Base-by-base conservation (phyloP, 2,329 filamentous ascomycete genomes). In the Orbilia blumenaviensis region DNA sequence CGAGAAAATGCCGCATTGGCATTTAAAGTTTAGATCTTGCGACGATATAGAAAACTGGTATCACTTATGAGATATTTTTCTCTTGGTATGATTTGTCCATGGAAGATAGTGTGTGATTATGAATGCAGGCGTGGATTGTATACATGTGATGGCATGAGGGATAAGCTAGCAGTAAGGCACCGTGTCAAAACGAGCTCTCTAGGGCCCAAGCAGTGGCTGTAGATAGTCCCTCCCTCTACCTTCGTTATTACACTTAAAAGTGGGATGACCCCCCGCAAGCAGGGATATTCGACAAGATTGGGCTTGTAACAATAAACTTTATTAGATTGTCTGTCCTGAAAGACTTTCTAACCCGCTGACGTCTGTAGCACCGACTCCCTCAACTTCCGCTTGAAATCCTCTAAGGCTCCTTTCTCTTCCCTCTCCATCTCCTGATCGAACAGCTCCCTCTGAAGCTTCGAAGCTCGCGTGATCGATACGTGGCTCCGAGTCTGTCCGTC, bases 371-470 rank as follows among this genome's bases (percentile, higher is more conserved):
- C 67, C 9, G 71, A 52, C 61, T 77, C 66, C 56, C 72, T 78
- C 54, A 78, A 50, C 23, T 63, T 71, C 52, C 41, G 66, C 56
- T 78, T 78, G 29, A 78, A 71, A 25, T 77, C 77, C 12, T 68
- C 67, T 56, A 78, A 60, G n/a, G 62, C 62, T 14, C 63, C 66
- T 48, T 58, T 69, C 36, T 78, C 71, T 41, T 72, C 72, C 21
- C 44, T 48, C 21, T 69, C 72, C 7, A 77, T 78, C 64, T 77
- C 72, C 27, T 56, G 27, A 69, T 78, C 77, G 29, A 78, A 78
- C 44, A 38, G 5, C 29, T 63, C 67, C 56, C 54, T 76, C 8
- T 72, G 66, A 46, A 64, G 58, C 44, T 56, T 64, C 36, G 69
- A 60, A 23, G 63, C 69, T 25, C 66, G 34, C 25, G 66, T 73